Percentiles rank a stretch among this genome's conserved stretches.
phyloP scores from a whole-genome alignment of 1,284 basidiomycete species.

The Boletus smithii region DNA sequence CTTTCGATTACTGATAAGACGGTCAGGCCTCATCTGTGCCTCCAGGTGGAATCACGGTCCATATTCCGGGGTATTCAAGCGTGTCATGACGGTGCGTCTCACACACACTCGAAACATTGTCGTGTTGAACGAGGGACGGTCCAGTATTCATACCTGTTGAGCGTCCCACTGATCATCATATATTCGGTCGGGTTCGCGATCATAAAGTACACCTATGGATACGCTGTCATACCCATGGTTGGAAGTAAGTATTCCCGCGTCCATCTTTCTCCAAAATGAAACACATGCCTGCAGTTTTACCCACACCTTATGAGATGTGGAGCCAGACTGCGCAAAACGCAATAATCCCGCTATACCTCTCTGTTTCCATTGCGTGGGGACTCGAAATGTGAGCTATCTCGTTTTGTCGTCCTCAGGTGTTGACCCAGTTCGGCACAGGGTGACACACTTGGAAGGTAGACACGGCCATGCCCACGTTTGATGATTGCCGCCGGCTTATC shows the following conservation, averaged over 20 bases:
- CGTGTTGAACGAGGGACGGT: background rate
- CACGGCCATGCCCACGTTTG: background rate
- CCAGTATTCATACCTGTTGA: constrained; percentile 70
- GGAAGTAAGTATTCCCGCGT: constrained; percentile 46
- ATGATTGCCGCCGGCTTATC: constrained; percentile 5
- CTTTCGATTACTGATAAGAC: background rate
- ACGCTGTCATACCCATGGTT: constrained; percentile 38
- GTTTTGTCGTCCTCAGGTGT: background rate
- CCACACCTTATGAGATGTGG: constrained; percentile 64
- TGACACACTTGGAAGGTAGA: constrained; percentile 73
- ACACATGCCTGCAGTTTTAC: constrained; percentile 49
- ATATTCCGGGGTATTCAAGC: constrained; percentile 68
- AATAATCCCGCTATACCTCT: constrained; percentile 60
- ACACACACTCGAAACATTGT: background rate
- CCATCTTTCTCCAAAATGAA: background rate
- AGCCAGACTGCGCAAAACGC: constrained; percentile 40
- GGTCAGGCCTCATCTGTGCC: background rate
- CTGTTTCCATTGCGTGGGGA: constrained; percentile 63
- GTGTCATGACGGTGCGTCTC: constrained; percentile 68
- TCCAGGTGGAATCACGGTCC: constrained; percentile 64
- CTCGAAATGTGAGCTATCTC: constrained; percentile 60
- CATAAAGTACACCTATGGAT: constrained; percentile 73
- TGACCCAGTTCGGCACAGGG: constrained; percentile 40
- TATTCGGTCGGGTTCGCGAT: constrained; percentile 60
- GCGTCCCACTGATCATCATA: constrained; percentile 56